A percentile compares a stretch with the other conserved stretches of the same genome.
phyloP scores from a whole-genome alignment of 2,329 filamentous ascomycete genomes.

The Chrysosphaeria jannelii region DNA sequence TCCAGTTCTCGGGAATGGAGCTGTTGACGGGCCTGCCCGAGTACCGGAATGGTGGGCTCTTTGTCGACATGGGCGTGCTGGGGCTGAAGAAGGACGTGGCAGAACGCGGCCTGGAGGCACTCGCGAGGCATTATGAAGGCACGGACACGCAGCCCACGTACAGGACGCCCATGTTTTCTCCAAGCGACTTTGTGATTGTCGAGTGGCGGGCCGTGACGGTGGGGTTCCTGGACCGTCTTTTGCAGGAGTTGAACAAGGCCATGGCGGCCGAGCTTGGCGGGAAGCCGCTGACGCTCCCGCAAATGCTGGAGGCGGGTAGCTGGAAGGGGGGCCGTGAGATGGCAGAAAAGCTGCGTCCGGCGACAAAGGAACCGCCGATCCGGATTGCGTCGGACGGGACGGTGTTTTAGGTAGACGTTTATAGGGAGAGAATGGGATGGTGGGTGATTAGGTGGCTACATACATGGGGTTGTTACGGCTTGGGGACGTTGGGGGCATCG shows the following conservation, averaged over 20 bases:
- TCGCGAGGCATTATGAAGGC: constrained; percentile 34
- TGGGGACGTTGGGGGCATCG: constrained; percentile 13
- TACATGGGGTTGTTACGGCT: too few species aligned
- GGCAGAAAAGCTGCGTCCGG: constrained; percentile 79
- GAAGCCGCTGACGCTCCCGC: constrained; percentile 45
- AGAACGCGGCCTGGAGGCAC: constrained; percentile 15
- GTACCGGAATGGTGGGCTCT: constrained; percentile 71
- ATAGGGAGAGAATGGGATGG: too few species aligned
- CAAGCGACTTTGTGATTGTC: constrained; percentile 28
- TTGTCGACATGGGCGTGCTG: constrained; percentile 60
- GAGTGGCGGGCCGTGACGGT: constrained; percentile 36
- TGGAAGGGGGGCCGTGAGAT: constrained; percentile 98
- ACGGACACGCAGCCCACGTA: constrained; percentile 31
- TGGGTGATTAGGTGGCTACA: too few species aligned
- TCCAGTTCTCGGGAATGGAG: constrained; percentile 28
- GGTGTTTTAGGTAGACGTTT: too few species aligned
- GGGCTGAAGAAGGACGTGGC: constrained; percentile 16
- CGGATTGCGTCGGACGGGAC: constrained; percentile 91
- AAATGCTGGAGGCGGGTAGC: constrained; percentile 81
- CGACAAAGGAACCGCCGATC: constrained; percentile 88
- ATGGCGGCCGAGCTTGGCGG: constrained; percentile 34
- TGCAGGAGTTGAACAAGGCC: constrained; percentile 23
- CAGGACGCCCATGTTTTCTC: constrained; percentile 26
- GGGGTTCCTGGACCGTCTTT: constrained; percentile 24
- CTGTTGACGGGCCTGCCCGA: constrained; percentile 70